phyloP scores from a whole-genome alignment of 1,284 basidiomycete species.

The Irpex rosettiformis region DNA sequence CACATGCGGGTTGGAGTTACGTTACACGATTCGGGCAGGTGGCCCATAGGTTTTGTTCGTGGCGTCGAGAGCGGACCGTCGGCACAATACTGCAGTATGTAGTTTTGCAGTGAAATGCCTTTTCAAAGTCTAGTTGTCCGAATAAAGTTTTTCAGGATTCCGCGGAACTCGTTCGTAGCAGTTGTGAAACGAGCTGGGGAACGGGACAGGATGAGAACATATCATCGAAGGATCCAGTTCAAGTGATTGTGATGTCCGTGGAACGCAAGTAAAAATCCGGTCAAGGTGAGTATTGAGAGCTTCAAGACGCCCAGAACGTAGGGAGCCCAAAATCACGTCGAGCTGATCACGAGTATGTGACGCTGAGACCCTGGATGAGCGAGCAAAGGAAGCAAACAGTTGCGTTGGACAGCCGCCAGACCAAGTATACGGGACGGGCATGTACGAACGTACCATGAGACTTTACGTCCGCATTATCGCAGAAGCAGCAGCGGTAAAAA shows the following conservation, averaged over 20 bases:
- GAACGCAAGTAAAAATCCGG: not conserved
- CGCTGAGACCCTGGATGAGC: not conserved
- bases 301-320: not conserved
- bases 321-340: not conserved
- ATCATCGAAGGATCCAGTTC: not conserved
- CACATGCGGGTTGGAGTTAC: conserved; percentile 13
- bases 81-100: too few species aligned
- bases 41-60: not conserved
- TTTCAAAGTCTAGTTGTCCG: too few species aligned
- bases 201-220: not conserved
- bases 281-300: not conserved
- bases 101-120: too few species aligned
- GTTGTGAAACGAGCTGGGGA: not conserved
- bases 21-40: not conserved
- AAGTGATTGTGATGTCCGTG: not conserved
- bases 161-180: not conserved
- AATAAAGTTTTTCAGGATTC: too few species aligned
- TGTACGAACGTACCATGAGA: not conserved
- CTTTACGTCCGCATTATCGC: not conserved
- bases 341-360: not conserved
- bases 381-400: not conserved
- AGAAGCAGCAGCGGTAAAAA: not conserved
- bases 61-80: not conserved
- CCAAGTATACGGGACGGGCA: not conserved
- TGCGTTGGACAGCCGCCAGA: not conserved